Percentiles rank a stretch among this genome's conserved stretches.
Conservation (phyloP, 2,329 filamentous ascomycete species). For the Capronia coronata region DNA sequence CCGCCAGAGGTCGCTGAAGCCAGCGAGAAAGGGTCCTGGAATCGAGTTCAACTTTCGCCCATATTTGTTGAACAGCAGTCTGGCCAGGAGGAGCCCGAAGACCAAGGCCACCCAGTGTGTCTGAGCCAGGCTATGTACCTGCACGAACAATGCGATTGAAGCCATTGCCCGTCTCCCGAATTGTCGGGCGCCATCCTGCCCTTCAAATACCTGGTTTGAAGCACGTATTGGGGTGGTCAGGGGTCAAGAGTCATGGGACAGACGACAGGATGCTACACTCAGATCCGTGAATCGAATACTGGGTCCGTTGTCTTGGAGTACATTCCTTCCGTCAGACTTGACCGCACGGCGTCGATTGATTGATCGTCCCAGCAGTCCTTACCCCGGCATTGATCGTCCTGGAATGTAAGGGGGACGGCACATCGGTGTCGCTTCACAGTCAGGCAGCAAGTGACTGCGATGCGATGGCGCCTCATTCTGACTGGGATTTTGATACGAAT, state of each 20-base stretch:
- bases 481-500: background rate
- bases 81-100: constrained; percentile 8
- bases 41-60: constrained; percentile 38
- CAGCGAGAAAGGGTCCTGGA: constrained; percentile 65
- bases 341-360: background rate
- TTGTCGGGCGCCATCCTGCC: background rate
- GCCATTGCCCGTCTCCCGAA: background rate
- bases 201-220: background rate
- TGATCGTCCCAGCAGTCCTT: background rate
- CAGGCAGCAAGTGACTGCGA: background rate
- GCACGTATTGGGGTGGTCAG: background rate
- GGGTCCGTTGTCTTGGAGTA: background rate
- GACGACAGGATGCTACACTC: background rate
- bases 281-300: background rate
- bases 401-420: background rate
- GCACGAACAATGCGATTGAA: constrained; percentile 6
- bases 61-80: constrained; percentile 24
- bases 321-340: background rate
- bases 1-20: constrained; percentile 66
- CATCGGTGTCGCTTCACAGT: background rate
- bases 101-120: constrained; percentile 13
- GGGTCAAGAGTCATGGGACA: background rate
- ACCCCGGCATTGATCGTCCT: background rate
- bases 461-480: background rate
- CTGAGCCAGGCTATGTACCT: constrained; percentile 1